Evolutionary conservation across 805 yeast species (phyloP).

Genomic region (Jamesozyma spencerorum): DNA sequence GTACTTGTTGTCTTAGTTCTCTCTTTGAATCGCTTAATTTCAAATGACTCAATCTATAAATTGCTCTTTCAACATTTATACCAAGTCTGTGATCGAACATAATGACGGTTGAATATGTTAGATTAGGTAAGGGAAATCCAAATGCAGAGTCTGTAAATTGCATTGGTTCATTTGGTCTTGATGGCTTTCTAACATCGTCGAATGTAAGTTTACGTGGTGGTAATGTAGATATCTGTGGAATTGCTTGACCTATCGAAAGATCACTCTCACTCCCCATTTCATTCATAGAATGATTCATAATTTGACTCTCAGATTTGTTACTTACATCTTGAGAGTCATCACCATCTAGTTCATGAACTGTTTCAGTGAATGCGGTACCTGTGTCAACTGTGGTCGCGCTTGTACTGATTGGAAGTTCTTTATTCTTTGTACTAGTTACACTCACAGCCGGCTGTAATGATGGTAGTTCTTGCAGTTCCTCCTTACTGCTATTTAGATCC

Average conservation of each 20-base stretch:
- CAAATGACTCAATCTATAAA: conserved; percentile 83
- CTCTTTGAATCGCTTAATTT: conserved; percentile 91
- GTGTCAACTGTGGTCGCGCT: conserved; percentile 5
- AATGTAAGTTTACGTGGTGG: conserved; percentile 30
- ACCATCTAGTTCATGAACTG: conserved; percentile 16
- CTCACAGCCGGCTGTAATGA: conserved; percentile 16
- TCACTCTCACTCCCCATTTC: not conserved
- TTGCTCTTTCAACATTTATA: conserved; percentile 91
- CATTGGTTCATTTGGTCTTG: conserved; percentile 46
- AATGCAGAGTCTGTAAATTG: conserved; percentile 70
- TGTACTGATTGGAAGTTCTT: not conserved
- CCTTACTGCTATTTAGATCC: not conserved
- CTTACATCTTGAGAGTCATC: conserved; percentile 19
- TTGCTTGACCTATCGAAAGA: not conserved
- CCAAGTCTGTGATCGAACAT: conserved; percentile 86
- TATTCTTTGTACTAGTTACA: conserved; percentile 11
- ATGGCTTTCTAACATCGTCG: conserved; percentile 30
- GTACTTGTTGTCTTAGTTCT: conserved; percentile 83
- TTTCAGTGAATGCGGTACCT: conserved; percentile 9
- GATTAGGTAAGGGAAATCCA: conserved; percentile 80
- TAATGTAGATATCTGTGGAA: conserved; percentile 7
- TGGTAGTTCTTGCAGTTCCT: conserved; percentile 3
- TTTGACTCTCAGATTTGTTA: conserved; percentile 1
- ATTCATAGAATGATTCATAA: not conserved
- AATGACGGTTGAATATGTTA: conserved; percentile 63